Evolutionary conservation across 2,329 filamentous ascomycete genomes (phyloP).

Genomic region (Cryphonectria radicalis): DNA sequence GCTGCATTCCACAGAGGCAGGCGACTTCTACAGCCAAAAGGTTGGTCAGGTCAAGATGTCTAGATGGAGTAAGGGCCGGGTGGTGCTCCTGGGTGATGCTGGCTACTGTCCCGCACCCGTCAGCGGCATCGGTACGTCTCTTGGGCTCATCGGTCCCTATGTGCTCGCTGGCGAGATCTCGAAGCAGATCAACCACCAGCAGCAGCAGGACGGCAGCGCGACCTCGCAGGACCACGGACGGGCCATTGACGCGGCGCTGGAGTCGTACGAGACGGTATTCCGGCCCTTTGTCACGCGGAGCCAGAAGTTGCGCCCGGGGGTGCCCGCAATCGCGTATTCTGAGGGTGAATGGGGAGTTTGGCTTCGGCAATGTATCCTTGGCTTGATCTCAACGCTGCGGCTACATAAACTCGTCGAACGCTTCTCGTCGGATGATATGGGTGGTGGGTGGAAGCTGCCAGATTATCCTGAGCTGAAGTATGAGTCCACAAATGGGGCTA

Average conservation of each 20-base stretch:
- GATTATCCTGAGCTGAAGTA: slow-evolving; percentile 24
- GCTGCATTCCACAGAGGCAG: slow-evolving; percentile 33
- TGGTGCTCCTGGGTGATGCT: slow-evolving; percentile 59
- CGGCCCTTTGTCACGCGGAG: slow-evolving; percentile 48
- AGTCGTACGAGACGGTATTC: slow-evolving; percentile 49
- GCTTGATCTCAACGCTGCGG: slow-evolving; percentile 6
- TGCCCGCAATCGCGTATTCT: slow-evolving; percentile 14
- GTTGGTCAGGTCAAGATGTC: slow-evolving; percentile 51
- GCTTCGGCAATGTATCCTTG: slow-evolving; percentile 18
- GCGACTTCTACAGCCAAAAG: slow-evolving; percentile 52
- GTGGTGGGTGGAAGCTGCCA: slow-evolving; percentile 23
- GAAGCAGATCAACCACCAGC: slow-evolving; percentile 32
- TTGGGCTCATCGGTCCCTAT: slow-evolving; percentile 56
- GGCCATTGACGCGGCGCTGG: slow-evolving; percentile 41
- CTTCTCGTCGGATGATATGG: slow-evolving; percentile 23
- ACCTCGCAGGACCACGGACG: slow-evolving; percentile 15
- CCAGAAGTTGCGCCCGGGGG: slow-evolving; percentile 38
- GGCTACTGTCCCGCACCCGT: slow-evolving; percentile 52
- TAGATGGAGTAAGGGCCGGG: slow-evolving; percentile 49
- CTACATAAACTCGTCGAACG: slow-evolving; percentile 16
- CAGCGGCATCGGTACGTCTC: slow-evolving; percentile 57
- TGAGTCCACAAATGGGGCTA: not conserved
- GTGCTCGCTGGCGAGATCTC: slow-evolving; percentile 59
- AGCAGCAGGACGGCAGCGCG: not conserved
- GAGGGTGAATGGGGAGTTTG: slow-evolving; percentile 27